Conservation (phyloP, 2,329 filamentous ascomycete species). For the Seiridium unicorne region DNA sequence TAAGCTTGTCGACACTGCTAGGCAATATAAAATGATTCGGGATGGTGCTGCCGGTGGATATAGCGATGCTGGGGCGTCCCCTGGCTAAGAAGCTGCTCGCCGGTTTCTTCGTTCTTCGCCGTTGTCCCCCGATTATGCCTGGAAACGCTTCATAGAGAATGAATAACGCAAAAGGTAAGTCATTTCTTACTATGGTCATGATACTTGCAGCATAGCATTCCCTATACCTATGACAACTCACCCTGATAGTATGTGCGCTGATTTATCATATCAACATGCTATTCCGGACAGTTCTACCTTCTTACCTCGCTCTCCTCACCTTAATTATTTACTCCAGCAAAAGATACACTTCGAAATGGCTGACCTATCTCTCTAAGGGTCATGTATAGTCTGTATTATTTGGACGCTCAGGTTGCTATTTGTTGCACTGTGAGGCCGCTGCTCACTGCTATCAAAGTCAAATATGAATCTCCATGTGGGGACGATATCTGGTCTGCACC, state of each 20-base stretch:
- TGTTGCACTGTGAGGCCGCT: background rate
- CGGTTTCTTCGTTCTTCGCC: background rate
- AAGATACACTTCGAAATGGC: background rate
- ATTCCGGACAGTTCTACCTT: too few species aligned
- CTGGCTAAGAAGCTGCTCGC: background rate
- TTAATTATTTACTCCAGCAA: background rate
- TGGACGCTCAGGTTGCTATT: background rate
- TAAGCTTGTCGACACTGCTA: background rate
- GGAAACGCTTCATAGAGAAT: too few species aligned
- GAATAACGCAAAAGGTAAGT: too few species aligned
- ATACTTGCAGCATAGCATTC: too few species aligned
- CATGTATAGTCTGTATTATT: background rate
- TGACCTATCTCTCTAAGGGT: background rate
- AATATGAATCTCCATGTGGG: background rate
- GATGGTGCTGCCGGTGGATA: background rate
- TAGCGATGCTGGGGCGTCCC: background rate
- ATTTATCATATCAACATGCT: too few species aligned
- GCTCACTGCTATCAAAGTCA: background rate
- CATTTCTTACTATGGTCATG: too few species aligned
- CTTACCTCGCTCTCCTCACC: too few species aligned
- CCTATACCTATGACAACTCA: too few species aligned
- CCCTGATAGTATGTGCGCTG: too few species aligned
- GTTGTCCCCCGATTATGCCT: too few species aligned
- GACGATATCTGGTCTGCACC: background rate
- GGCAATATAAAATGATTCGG: background rate